Percentiles rank a stretch among this genome's conserved stretches.
Conservation (phyloP, 805 yeast species). For the Hanseniaspora thailandica region DNA sequence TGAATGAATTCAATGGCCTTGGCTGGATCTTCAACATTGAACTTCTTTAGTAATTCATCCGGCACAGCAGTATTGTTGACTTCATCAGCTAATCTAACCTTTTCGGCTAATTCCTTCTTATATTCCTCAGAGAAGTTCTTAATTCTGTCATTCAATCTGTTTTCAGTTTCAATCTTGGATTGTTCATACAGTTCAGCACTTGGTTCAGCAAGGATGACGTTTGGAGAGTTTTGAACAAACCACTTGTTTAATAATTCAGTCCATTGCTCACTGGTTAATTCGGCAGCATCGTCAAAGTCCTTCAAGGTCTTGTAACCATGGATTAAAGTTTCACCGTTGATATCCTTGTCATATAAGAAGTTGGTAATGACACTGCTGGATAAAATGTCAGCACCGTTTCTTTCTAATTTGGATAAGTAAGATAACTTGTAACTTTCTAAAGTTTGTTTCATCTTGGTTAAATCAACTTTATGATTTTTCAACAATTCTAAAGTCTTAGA, state of each 20-base stretch:
- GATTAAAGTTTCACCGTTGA: slow-evolving; percentile 36
- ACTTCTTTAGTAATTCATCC: slow-evolving; percentile 44
- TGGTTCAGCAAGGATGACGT: slow-evolving; percentile 61
- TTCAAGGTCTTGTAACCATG: slow-evolving; percentile 42
- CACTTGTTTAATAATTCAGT: slow-evolving; percentile 38
- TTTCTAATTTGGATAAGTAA: slow-evolving; percentile 50
- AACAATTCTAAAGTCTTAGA: slow-evolving; percentile 40
- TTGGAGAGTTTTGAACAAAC: slow-evolving; percentile 51
- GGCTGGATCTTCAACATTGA: slow-evolving; percentile 64
- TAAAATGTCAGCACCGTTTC: slow-evolving; percentile 43
- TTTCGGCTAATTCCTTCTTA: slow-evolving; percentile 37
- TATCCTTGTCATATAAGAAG: slow-evolving; percentile 55
- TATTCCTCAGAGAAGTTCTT: slow-evolving; percentile 48
- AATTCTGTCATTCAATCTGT: slow-evolving; percentile 39
- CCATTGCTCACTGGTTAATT: slow-evolving; percentile 68
- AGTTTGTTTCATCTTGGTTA: slow-evolving; percentile 54
- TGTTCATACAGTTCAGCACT: slow-evolving; percentile 42
- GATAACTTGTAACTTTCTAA: slow-evolving; percentile 54
- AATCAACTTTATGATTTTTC: slow-evolving; percentile 49
- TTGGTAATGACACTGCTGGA: slow-evolving; percentile 62
- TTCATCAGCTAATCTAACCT: slow-evolving; percentile 49
- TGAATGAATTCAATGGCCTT: slow-evolving; percentile 55
- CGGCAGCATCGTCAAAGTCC: slow-evolving; percentile 41
- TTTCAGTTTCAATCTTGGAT: slow-evolving; percentile 34
- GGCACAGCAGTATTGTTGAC: slow-evolving; percentile 74